Conservation (phyloP, 805 yeast species). For the Saccharomycopsis capsularis region DNA sequence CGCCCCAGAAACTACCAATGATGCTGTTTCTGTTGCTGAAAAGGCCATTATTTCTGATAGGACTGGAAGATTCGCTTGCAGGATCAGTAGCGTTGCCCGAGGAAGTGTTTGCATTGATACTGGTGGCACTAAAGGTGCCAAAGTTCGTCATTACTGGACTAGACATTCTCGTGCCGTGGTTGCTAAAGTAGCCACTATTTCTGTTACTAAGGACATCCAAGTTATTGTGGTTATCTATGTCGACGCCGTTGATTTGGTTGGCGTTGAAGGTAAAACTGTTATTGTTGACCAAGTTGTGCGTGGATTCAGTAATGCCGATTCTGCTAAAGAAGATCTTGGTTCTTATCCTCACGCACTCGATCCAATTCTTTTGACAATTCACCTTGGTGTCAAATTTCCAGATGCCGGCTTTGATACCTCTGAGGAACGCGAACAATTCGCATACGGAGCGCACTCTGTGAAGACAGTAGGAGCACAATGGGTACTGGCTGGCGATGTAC, state of each 20-base stretch:
- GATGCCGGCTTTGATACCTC: constrained; percentile 52
- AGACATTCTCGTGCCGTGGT: constrained; percentile 13
- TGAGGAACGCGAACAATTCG: constrained; percentile 71
- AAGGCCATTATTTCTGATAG: constrained; percentile 5
- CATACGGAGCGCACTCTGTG: constrained; percentile 73
- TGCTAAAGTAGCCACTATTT: constrained; percentile 27
- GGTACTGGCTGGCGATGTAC: constrained; percentile 41
- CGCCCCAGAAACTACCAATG: constrained; percentile 18
- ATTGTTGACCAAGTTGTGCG: constrained; percentile 16
- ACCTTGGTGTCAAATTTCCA: constrained; percentile 49
- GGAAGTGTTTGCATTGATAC: neutral
- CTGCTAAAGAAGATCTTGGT: constrained; percentile 77
- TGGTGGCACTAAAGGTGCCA: constrained; percentile 26
- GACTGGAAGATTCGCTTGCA: neutral
- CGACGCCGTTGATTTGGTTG: constrained; percentile 9
- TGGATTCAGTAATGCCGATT: constrained; percentile 43
- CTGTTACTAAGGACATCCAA: neutral
- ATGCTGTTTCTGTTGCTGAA: constrained; percentile 19
- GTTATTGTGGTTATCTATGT: neutral
- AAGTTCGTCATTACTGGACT: constrained; percentile 24
- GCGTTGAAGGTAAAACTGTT: constrained; percentile 11
- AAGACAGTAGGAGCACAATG: constrained; percentile 78
- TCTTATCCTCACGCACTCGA: constrained; percentile 55
- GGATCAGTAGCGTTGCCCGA: neutral
- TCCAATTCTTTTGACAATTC: constrained; percentile 51